A percentile compares a stretch with the other conserved stretches of the same genome.
phyloP scores from a whole-genome alignment of 1,284 basidiomycete species.

The Stygiomarasmius scandens region DNA sequence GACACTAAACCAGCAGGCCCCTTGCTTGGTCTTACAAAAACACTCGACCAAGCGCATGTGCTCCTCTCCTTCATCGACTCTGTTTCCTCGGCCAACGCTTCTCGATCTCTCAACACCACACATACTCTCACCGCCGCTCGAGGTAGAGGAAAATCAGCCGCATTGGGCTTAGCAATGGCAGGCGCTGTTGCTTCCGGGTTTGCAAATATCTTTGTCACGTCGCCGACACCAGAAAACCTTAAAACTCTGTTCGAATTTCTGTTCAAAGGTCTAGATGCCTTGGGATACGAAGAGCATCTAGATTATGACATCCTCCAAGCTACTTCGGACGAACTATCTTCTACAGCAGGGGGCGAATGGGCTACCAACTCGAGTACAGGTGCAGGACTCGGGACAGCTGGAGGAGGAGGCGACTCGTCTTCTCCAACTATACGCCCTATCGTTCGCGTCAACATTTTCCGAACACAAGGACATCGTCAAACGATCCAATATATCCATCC shows the following conservation, averaged over 20 bases:
- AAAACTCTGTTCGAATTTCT: conserved; percentile 98
- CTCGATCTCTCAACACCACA: conserved; percentile 93
- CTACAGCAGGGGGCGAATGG: conserved; percentile 3
- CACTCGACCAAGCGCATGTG: conserved; percentile 91
- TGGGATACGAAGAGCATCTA: conserved; percentile 97
- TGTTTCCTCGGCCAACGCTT: conserved; percentile 53
- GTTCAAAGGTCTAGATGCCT: conserved; percentile 93
- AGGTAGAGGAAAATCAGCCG: conserved; percentile 96
- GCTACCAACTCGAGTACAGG: not conserved
- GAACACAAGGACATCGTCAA: conserved; percentile 78
- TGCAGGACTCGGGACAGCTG: no score
- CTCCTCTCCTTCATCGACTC: conserved; percentile 92
- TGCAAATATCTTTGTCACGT: conserved; percentile 98
- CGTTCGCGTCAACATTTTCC: conserved; percentile 93
- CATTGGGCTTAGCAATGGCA: conserved; percentile 91
- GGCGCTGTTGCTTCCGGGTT: conserved; percentile 95
- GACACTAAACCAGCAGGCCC: conserved; percentile 90
- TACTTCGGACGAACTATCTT: conserved; percentile 60
- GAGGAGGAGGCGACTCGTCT: conserved; percentile 2
- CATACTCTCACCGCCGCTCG: conserved; percentile 94
- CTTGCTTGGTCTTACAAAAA: conserved; percentile 90
- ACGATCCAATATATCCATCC: conserved; percentile 99
- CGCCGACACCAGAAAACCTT: conserved; percentile 96
- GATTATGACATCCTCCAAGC: conserved; percentile 97
- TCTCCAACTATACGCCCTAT: conserved; percentile 95